Conservation (phyloP, 805 yeast genomes). For the Lipomyces oligophaga region DNA sequence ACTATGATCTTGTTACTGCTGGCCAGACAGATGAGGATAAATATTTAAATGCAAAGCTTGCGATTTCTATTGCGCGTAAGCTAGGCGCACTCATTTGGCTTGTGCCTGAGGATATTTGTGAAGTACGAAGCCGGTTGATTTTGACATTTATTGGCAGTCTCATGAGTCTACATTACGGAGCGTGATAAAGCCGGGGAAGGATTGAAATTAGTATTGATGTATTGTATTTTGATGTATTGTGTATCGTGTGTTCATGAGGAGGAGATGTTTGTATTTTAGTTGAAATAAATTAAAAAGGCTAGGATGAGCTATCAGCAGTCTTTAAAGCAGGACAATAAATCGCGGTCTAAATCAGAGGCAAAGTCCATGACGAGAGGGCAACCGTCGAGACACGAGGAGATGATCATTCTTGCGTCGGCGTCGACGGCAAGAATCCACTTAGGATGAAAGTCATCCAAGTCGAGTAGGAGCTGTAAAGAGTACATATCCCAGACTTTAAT, state of each 20-base stretch:
- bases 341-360: conserved; percentile 32
- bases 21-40: conserved; percentile 79
- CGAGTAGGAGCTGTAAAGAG: conserved; percentile 30
- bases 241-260: neutral
- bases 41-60: conserved; percentile 87
- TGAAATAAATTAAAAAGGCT: neutral
- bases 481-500: conserved; percentile 39
- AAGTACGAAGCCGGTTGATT: conserved; percentile 89
- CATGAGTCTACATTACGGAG: conserved; percentile 56
- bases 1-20: conserved; percentile 81
- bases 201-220: neutral
- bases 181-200: neutral
- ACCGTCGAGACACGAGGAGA: conserved; percentile 38
- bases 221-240: neutral
- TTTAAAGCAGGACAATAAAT: conserved; percentile 20
- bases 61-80: conserved; percentile 97
- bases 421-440: conserved; percentile 38
- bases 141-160: conserved; percentile 92
- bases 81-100: conserved; percentile 97
- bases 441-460: conserved; percentile 35
- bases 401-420: conserved; percentile 33
- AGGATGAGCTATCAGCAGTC: neutral
- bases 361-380: conserved; percentile 38
- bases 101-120: conserved; percentile 99
- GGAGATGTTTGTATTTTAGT: too few relatives aligned